phyloP scores from a whole-genome alignment of 2,329 filamentous ascomycete species.

The Nigrospora oryzae region DNA sequence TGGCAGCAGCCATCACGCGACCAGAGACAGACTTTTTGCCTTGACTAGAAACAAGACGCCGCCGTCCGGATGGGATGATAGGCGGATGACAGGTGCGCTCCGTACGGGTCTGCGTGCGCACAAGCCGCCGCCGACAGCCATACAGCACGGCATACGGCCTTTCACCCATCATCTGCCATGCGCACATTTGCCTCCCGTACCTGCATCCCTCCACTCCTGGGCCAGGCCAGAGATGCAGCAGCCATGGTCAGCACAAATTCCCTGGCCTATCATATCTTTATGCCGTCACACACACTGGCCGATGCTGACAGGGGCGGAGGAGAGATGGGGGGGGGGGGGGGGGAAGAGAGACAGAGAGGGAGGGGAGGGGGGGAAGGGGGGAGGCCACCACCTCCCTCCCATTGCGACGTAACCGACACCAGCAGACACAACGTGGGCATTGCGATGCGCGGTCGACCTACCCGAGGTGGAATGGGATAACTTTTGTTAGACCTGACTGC shows the following conservation, averaged over 20 bases:
- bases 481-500: not conserved
- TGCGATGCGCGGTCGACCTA: slow-evolving; percentile 1
- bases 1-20: not conserved
- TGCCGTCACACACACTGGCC: not conserved
- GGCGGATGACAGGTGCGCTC: too few species aligned
- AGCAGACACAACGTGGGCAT: not conserved
- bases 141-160: too few species aligned
- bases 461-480: not conserved
- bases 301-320: too few species aligned
- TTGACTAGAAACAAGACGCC: not conserved
- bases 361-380: too few species aligned
- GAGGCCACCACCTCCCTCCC: not conserved
- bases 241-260: not conserved
- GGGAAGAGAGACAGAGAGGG: too few species aligned
- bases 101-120: too few species aligned
- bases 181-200: not conserved
- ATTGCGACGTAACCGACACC: not conserved
- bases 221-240: not conserved
- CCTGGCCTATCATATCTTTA: slow-evolving; percentile 2
- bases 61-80: not conserved
- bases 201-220: slow-evolving; percentile 1
- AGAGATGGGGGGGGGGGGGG: too few species aligned
- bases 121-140: too few species aligned
- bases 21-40: not conserved
- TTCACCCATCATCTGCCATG: too few species aligned